Conservation (phyloP, 768 basidiomycete species). For the Scleroderma citrinum region DNA sequence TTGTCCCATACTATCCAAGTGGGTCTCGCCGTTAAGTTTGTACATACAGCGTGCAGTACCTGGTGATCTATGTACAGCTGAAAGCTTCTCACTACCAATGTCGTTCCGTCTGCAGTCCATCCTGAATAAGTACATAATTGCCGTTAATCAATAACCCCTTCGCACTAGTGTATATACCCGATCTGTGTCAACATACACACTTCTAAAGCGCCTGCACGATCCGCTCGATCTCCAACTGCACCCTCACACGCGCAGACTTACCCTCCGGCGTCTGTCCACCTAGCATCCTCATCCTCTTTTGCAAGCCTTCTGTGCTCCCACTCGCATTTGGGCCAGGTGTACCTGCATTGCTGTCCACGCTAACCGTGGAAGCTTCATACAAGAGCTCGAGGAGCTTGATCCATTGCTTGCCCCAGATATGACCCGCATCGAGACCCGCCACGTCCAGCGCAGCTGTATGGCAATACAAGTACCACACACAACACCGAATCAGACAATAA, state of each 20-base stretch:
- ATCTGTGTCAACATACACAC: no score
- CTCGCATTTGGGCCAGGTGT: not conserved
- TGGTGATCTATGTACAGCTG: no score
- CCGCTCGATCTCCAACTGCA: conserved; percentile 61
- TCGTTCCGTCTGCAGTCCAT: no score
- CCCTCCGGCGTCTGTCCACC: conserved; percentile 60
- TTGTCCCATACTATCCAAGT: no score
- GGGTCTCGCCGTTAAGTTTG: no score
- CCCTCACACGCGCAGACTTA: conserved; percentile 55
- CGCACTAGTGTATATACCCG: no score
- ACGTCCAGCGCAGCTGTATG: conserved; percentile 68
- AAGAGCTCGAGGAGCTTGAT: conserved; percentile 62
- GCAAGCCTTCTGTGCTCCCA: not conserved
- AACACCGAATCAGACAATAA: conserved; percentile 8
- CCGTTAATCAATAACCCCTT: no score
- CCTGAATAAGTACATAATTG: no score
- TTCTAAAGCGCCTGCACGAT: conserved; percentile 36
- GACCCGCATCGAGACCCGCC: conserved; percentile 52
- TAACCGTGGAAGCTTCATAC: conserved; percentile 56
- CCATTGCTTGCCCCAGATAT: conserved; percentile 77
- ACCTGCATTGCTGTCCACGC: conserved; percentile 33
- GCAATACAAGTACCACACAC: not conserved
- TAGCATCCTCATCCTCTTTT: conserved; percentile 34
- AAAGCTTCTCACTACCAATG: no score
- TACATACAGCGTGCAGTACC: no score